Evolutionary conservation across 2,329 filamentous ascomycete genomes (phyloP), one percentile per base, ranked within the genome.

Genomic region (Calycina herbarum): DNA sequence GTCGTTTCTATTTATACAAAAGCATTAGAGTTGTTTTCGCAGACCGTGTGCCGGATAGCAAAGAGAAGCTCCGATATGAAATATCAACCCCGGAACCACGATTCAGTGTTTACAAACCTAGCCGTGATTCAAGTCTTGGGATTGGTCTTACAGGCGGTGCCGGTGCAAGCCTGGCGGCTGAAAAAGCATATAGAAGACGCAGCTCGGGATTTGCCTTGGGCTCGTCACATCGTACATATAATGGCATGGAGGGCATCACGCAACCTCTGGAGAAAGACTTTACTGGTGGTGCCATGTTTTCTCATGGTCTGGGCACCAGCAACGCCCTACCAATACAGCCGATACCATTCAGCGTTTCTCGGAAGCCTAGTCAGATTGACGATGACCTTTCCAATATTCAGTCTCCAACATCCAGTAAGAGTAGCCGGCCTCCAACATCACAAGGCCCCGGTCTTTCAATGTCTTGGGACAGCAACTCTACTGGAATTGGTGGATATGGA

Each of bases 21-120:
- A 93, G 87, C 72, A 91, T 98, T 66, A 89, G 95, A 15, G 92
- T 98, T 42, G 94, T 99, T 2, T 99, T 99, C 76, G 95, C 95
- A 63, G 98, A 98, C 75, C 88, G 95, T 31, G 94, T 97, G 0
- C 94, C 95, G 0, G 95, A 98, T 72, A 94, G 93, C 51, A 97
- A 97, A 76, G 94, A 98, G 78, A 94, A 90, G 74, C 83, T 99
- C 48, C 85, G 89, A 38, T 97, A 96, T 73, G 95, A 99, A 76
- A 89, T 94, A 5, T 93, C 95, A 45, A 84, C 91, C 66, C 94
- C 94, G 0, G 93, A 97, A 71, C 95, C 95, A 24, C 86, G 89
- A 24, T 99, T 93, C 76, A 92, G 89, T 64, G 83, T 89, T 0
- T 98, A 97, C 80, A 97, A 94, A 76, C 86, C 69, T 59, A 70